Conservation (phyloP, 306 rosid genomes). For the Arachis stenosperma region DNA sequence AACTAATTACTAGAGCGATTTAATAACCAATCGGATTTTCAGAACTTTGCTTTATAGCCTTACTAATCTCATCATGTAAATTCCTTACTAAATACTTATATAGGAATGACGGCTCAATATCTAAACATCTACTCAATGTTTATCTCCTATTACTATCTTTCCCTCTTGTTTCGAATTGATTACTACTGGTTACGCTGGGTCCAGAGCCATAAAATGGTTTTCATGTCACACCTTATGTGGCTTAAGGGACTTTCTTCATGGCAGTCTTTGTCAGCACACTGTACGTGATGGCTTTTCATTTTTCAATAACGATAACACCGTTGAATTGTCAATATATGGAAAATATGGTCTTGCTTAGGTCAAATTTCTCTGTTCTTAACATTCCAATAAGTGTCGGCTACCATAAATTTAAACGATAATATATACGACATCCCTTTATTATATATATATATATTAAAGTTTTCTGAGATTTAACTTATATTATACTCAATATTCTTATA, state of each 20-base stretch:
- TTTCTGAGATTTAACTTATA: too few species aligned
- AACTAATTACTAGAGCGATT: too few species aligned
- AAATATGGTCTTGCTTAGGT: background rate
- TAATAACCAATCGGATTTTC: too few species aligned
- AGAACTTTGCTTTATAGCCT: too few species aligned
- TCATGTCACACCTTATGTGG: constrained; percentile 57
- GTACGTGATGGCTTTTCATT: background rate
- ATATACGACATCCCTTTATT: too few species aligned
- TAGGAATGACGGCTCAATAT: background rate
- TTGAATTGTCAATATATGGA: constrained; percentile 8
- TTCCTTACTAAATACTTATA: too few species aligned
- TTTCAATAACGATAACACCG: background rate
- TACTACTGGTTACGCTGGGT: constrained; percentile 33
- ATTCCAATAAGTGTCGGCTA: background rate
- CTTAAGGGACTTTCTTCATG: constrained; percentile 34
- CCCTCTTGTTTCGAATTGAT: constrained; percentile 3
- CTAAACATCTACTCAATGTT: background rate
- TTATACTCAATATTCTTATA: too few species aligned
- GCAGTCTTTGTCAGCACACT: constrained; percentile 43
- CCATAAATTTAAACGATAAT: constrained; percentile 7
- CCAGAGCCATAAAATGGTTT: constrained; percentile 46
- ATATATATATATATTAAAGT: too few species aligned
- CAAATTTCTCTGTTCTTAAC: background rate
- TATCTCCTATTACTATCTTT: background rate
- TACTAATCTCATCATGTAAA: too few species aligned